These are phyloP conservation scores for Mycena amicta DNA, from an alignment of 768 basidiomycete genomes.

Conservation along the genomic window DNA sequence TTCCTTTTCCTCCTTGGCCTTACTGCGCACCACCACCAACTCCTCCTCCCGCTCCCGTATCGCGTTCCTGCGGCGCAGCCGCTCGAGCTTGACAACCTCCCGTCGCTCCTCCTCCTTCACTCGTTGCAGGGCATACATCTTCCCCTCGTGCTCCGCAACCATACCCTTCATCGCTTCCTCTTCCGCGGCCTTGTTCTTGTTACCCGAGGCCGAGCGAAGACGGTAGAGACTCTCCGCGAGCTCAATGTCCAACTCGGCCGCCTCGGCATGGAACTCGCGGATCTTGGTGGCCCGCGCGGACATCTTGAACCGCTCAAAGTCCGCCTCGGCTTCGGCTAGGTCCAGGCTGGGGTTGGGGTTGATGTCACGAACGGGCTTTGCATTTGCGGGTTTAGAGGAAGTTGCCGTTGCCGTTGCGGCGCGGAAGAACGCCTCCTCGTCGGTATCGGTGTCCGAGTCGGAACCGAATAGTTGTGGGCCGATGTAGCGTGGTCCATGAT, in stretches of 20 bases:
- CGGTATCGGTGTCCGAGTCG: conserved; percentile 16
- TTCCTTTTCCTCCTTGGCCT: conserved; percentile 30
- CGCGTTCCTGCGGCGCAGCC: conserved; percentile 34
- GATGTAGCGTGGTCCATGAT: conserved; percentile 23
- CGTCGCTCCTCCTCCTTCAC: conserved; percentile 54
- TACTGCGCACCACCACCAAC: conserved; percentile 32
- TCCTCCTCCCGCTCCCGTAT: conserved; percentile 29
- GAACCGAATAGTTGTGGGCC: conserved; percentile 25
- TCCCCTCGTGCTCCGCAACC: conserved; percentile 42
- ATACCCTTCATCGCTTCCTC: conserved; percentile 16
- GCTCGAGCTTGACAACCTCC: conserved; percentile 42
- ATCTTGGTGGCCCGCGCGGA: conserved; percentile 49
- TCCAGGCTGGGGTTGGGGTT: neutral
- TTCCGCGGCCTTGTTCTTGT: too few species aligned
- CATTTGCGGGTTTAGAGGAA: conserved; percentile 31
- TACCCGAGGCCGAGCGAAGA: conserved; percentile 32
- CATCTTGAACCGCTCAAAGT: conserved; percentile 49
- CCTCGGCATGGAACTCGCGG: conserved; percentile 51
- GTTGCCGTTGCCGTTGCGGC: conserved; percentile 30
- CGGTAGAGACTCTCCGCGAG: conserved; percentile 40
- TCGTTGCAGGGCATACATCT: conserved; percentile 42
- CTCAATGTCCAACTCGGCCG: conserved; percentile 45
- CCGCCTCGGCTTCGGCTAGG: conserved; percentile 29
- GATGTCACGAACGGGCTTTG: conserved; percentile 7
- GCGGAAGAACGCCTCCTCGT: conserved; percentile 26